Base-by-base conservation (phyloP, 768 basidiomycete species). In the Suillus paluster region DNA sequence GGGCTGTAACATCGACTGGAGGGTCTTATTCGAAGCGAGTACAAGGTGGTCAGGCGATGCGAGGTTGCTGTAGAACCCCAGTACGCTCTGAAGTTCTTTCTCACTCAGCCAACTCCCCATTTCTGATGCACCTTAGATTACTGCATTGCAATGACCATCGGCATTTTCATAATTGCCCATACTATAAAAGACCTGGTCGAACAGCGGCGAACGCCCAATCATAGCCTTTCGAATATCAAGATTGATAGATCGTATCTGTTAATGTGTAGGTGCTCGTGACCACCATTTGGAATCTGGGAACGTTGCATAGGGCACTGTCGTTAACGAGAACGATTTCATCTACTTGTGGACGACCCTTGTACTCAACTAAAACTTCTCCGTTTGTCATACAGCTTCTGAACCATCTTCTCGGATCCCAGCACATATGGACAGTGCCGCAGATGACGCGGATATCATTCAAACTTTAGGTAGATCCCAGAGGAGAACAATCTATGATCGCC, bases 51-150 rank as follows among this genome's bases (percentile, higher is more conserved):
- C 87, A 11, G 85, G 86, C 11, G 84, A 80, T 3, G 86, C 87
- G 4, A 91, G 89, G 59, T 81, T 84, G 55, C 86, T 83, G 70
- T 90, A 92, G 71, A 93, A 93, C 71, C 91, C 88, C 25, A 92
- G 81, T n/a, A 90, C 89, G 60, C 81, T 86, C 66, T 91, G 87
- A 1, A 92, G 80, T 72, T 93, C 91, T 49, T 77, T 80, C 73
- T 91, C 90, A 5, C 89, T 90, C 36, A 92, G 80, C 17, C 82
- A 84, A 34, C 79, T 77, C 15, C 90, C 91, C 82, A 91, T 86
- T 63, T 92, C 91, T 1, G 87, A 87, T 48, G 86, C 88, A 6
- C 91, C 91, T 73, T 92, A 90, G 41, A 92, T 92, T 27, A 92
- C 90, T 91, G 61, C n/a, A 36, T 33, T 17, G 39, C 21, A 25